Evolutionary conservation across 441 rosid species (phyloP), one percentile per base, ranked within the genome.

Genomic region (Sinapis alba): DNA sequence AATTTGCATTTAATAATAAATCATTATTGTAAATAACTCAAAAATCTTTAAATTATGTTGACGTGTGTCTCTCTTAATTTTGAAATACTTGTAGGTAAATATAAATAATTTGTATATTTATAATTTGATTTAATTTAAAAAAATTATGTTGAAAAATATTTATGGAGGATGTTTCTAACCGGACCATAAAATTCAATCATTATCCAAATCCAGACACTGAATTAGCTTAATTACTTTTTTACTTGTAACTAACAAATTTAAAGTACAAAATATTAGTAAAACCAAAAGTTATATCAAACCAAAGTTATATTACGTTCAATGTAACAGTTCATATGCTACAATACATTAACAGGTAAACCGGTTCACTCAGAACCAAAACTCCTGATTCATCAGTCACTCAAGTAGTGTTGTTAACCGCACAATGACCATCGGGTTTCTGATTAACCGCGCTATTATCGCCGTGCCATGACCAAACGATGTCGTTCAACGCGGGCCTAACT

Each of bases 401-500:
- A 65, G 12, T 43, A 43, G 15, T 5, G 6, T 38, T 5, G 54
- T 50, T 50, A 50, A 50, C 54, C 54, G 21, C 16, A 4, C 0
- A 21, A 16, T 15, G 10, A 23, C 43, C 65, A 69, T 36, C 75
- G 28, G 74, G 2, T 1, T 7, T 38, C 10, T 47, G 60, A 67
- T 36, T 36, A 64, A 62, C 67, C 24, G 32, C 59, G 43, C 24
- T 36, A 66, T 77, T 63, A 65, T 71, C 97, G 3, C 98, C 98
- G 72, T 91, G 97, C 97, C 97, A 94, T 1, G 92, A 81, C 97
- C 97, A 94, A 1, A 94, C 97, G 59, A 94, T 89, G 68, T 94
- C 98, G 77, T 85, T 89, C 63, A 94, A 73, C 1, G 94, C 93
- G 18, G 98, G 97, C 84, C 97, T 75, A 0, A 87, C 92, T 32